phyloP scores from a whole-genome alignment of 2,329 filamentous ascomycete species.

The Paraconiothyrium sp. region DNA sequence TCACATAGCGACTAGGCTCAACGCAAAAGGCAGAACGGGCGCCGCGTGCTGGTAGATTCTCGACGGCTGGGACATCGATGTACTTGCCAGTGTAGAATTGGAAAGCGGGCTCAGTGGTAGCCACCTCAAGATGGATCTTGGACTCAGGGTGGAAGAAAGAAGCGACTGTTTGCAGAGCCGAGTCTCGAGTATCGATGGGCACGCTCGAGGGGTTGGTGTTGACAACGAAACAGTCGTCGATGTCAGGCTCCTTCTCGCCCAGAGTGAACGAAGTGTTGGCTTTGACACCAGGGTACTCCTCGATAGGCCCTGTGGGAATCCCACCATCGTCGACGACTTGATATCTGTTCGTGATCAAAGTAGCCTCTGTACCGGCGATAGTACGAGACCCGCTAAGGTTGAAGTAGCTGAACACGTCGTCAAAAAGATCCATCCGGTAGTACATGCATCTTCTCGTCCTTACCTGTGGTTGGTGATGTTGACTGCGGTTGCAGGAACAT shows the following conservation, averaged over 20 bases:
- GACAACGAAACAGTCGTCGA: constrained; percentile 92
- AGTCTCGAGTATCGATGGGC: constrained; percentile 61
- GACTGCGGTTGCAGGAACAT: constrained; percentile 87
- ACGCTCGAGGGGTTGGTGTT: constrained; percentile 67
- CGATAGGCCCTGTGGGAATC: constrained; percentile 77
- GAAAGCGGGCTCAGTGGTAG: constrained; percentile 93
- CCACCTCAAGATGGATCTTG: constrained; percentile 83
- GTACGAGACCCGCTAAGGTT: constrained; percentile 69
- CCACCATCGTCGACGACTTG: constrained; percentile 76
- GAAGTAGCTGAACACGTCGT: constrained; percentile 64
- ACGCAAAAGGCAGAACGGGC: constrained; percentile 85
- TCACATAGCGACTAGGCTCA: constrained; percentile 90
- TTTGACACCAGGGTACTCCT: constrained; percentile 70
- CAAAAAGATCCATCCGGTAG: background rate
- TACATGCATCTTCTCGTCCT: constrained; percentile 29
- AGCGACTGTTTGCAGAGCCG: constrained; percentile 73
- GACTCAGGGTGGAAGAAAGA: constrained; percentile 77
- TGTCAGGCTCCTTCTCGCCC: constrained; percentile 73
- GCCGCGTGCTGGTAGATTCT: constrained; percentile 69
- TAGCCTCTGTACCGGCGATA: constrained; percentile 70
- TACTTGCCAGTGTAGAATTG: constrained; percentile 95
- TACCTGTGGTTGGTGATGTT: constrained; percentile 97
- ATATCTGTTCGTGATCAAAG: constrained; percentile 69
- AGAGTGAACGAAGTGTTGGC: constrained; percentile 76
- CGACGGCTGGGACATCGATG: constrained; percentile 76